A percentile compares a stretch with the other conserved stretches of the same genome.
Evolutionary conservation across 257 asterid species (phyloP).

Genomic region (Anisodus acutangulus): DNA sequence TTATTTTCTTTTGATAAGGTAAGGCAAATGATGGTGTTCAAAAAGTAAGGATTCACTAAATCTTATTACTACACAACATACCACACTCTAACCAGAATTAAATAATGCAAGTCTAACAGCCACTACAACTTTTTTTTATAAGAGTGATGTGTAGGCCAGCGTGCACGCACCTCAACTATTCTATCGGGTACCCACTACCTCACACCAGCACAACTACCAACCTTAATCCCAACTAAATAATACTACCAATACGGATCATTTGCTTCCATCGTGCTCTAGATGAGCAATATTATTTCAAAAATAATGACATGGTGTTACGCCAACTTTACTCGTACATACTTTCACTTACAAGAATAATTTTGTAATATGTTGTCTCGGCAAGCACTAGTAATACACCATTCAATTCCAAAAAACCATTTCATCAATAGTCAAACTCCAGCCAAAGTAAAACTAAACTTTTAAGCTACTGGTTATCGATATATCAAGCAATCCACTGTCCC

Average conservation of each 20-base stretch:
- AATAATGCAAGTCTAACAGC: no score
- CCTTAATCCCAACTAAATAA: neutral
- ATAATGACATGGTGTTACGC: neutral
- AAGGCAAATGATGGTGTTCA: no score
- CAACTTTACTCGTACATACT: neutral
- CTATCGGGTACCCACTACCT: no score
- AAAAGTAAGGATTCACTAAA: no score
- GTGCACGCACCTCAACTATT: no score
- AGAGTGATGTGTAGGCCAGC: no score
- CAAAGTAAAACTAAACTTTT: neutral
- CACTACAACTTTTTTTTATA: no score
- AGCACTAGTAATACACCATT: neutral
- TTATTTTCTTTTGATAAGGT: no score
- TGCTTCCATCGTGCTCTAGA: neutral
- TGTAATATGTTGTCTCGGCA: neutral
- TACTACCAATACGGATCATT: neutral
- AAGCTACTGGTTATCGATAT: neutral
- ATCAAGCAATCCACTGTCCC: neutral
- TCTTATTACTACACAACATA: no score
- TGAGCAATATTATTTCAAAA: neutral
- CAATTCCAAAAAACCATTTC: neutral
- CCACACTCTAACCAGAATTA: no score
- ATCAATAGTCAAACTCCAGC: neutral
- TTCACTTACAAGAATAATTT: neutral
- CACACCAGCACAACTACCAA: no score